A percentile compares a stretch with the other conserved stretches of the same genome.
Conservation (phyloP, 805 yeast species). For the Pichia nanzhaoensis region DNA sequence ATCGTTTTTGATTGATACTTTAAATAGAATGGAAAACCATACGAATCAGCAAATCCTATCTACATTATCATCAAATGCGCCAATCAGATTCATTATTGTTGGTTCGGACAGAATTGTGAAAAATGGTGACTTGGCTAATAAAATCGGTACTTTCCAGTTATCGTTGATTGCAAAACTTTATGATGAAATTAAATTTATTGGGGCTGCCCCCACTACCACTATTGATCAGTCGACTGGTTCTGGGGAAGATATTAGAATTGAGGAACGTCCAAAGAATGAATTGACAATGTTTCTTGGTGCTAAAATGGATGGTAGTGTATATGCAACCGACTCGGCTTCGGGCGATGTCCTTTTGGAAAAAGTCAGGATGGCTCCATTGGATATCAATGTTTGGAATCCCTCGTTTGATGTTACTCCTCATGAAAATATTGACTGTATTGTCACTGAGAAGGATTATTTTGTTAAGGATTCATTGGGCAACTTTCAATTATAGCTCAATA, state of each 20-base stretch:
- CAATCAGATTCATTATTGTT: constrained; percentile 82
- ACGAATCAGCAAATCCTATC: constrained; percentile 15
- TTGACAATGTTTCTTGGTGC: constrained; percentile 73
- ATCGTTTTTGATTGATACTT: constrained; percentile 57
- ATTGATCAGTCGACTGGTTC: constrained; percentile 59
- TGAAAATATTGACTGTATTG: constrained; percentile 75
- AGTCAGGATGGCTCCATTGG: constrained; percentile 79
- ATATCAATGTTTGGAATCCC: constrained; percentile 89
- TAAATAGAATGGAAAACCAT: constrained; percentile 23
- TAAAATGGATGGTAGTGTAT: constrained; percentile 32
- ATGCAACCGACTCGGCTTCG: constrained; percentile 24
- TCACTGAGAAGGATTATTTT: constrained; percentile 68
- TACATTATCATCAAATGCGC: constrained; percentile 37
- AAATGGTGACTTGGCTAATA: constrained; percentile 95
- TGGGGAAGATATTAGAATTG: constrained; percentile 78
- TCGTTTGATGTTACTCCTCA: constrained; percentile 92
- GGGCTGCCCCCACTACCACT: constrained; percentile 94
- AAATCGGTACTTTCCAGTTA: constrained; percentile 90
- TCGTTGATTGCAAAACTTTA: constrained; percentile 63
- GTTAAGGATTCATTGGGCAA: constrained; percentile 44
- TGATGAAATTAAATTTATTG: constrained; percentile 71
- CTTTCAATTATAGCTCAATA: constrained; percentile 29
- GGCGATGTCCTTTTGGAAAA: constrained; percentile 32
- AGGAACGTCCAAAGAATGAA: constrained; percentile 79
- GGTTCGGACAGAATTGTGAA: constrained; percentile 93